Evolutionary conservation across 2,329 filamentous ascomycete genomes (phyloP), one percentile per base, ranked within the genome.

Genomic region (Truncatella angustata): DNA sequence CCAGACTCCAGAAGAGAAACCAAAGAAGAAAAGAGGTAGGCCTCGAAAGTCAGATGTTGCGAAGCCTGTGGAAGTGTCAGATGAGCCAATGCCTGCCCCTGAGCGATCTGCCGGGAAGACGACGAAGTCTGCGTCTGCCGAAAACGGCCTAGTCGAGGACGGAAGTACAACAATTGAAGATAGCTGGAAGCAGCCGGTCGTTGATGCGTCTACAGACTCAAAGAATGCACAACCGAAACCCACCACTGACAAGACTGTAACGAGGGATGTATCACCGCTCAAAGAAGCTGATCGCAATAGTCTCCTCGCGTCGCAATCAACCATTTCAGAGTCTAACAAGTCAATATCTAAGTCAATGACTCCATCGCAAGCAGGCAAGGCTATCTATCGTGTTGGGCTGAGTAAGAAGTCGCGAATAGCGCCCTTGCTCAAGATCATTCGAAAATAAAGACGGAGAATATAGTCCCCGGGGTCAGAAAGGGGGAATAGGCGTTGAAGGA

Each of bases 321-420:
- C 37, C 11, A 24, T 50, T 48, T 28, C 21, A 36, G 32, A 47
- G 20, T 44, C 58, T 4, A 37, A 51, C 1, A 61, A 60, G 42
- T 35, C 43, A 23, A 54, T 51, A 10, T 39, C 58, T 9, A 61
- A 57, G 18, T 44, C 40, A 2, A 47, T 52, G 4, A 36, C 57
- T 12, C 32, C 57, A 7, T 59, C 58, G n/a, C 63, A 63, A 52
- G 60, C 69, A 9, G 49, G 43, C 14, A 76, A 75, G 56, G 65
- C 71, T 20, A 60, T 64, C 2, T 75, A 75, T 45, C 65, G 76
- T 21, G 76, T 79, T 37, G 76, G 76, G 2, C 62, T 79, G 34
- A 79, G 75, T 60, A 74, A 72, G 63, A 68, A 71, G 37, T 71
- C 70, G 20, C 70, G 73, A 50, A 77, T 79, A 49, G 68, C 75